Evolutionary conservation across 1,284 basidiomycete genomes (phyloP).

Genomic region (Cryptococcus hybrid): DNA sequence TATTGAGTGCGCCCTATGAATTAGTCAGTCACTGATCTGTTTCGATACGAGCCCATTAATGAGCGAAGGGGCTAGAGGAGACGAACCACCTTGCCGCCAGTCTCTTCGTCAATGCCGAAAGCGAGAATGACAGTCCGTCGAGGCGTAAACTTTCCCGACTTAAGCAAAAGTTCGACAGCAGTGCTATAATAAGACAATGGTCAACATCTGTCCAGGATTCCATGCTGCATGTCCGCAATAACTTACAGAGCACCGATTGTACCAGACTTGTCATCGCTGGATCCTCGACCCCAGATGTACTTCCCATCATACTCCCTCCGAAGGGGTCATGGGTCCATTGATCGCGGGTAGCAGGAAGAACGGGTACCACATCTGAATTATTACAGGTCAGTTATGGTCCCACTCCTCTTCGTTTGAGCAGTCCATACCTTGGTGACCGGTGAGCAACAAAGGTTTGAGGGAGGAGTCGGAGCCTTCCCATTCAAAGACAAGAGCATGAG

Average conservation of each 20-base stretch:
- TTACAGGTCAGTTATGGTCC: neutral
- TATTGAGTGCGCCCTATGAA: conserved; percentile 58
- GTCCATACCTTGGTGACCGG: conserved; percentile 63
- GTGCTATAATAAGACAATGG: conserved; percentile 43
- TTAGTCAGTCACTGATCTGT: neutral
- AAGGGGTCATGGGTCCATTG: conserved; percentile 64
- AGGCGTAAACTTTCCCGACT: conserved; percentile 55
- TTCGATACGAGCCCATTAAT: no score
- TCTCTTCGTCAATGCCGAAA: conserved; percentile 72
- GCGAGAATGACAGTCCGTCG: conserved; percentile 60
- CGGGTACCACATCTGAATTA: conserved; percentile 58
- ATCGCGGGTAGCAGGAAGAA: conserved; percentile 56
- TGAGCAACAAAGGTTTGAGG: conserved; percentile 65
- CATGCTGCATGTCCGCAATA: neutral
- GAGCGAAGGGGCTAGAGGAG: neutral
- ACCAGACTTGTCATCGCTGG: conserved; percentile 61
- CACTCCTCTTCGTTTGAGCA: neutral
- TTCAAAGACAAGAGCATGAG: conserved; percentile 63
- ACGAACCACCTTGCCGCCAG: conserved; percentile 53
- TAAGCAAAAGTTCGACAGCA: conserved; percentile 59
- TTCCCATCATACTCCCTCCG: conserved; percentile 64
- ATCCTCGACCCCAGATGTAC: conserved; percentile 63
- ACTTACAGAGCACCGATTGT: conserved; percentile 58
- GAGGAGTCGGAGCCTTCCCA: conserved; percentile 60
- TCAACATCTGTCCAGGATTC: neutral